phyloP scores from a whole-genome alignment of 2,329 filamentous ascomycete species.

The Lojkania enalia region DNA sequence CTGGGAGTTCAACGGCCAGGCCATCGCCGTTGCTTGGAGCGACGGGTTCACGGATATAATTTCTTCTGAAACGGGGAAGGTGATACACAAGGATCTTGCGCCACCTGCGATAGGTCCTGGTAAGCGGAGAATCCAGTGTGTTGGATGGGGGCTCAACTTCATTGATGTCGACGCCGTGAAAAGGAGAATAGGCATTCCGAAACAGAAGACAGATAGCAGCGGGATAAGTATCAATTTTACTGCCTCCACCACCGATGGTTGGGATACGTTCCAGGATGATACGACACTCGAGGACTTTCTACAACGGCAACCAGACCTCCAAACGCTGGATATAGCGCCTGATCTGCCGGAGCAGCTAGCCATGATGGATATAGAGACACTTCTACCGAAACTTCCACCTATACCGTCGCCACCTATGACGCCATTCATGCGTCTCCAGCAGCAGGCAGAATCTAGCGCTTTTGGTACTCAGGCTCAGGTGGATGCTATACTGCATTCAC shows the following conservation, averaged over 20 bases:
- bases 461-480: constrained; percentile 47
- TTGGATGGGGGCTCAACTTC: constrained; percentile 61
- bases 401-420: constrained; percentile 40
- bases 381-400: constrained; percentile 44
- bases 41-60: constrained; percentile 78
- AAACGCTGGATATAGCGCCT: constrained; percentile 39
- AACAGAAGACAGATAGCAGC: constrained; percentile 10
- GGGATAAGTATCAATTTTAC: constrained; percentile 25
- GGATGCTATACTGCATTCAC: constrained; percentile 45
- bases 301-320: constrained; percentile 40
- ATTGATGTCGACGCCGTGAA: constrained; percentile 54
- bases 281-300: constrained; percentile 46
- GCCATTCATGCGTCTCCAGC: constrained; percentile 34
- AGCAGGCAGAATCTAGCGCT: constrained; percentile 36
- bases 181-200: constrained; percentile 40
- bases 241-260: constrained; percentile 33
- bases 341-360: constrained; percentile 46
- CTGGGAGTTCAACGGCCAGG: constrained; percentile 62
- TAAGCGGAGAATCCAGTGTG: constrained; percentile 45
- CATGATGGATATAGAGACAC: constrained; percentile 45
- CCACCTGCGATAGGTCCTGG: constrained; percentile 7
- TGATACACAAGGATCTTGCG: constrained; percentile 64
- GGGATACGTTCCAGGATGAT: constrained; percentile 40
- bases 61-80: constrained; percentile 79
- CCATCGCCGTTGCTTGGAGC: constrained; percentile 81